A percentile compares a stretch with the other conserved stretches of the same genome.
Conservation (phyloP, 108 stramenopile genomes). For the Cyclotella distinguenda region DNA sequence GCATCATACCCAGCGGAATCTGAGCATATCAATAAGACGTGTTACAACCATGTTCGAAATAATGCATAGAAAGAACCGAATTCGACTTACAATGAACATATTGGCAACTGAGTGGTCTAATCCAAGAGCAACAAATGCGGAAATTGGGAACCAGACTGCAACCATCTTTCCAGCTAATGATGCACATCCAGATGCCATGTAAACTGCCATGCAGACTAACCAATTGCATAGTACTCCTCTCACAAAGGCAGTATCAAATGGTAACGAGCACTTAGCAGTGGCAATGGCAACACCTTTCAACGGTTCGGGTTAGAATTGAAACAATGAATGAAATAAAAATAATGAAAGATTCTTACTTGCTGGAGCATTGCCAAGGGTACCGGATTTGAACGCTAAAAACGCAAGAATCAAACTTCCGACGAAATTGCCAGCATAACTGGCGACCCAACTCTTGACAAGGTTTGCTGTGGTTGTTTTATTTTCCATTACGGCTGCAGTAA, state of each 20-base stretch:
- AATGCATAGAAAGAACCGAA: neutral
- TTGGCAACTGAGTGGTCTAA: constrained; percentile 95
- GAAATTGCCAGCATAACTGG: constrained; percentile 84
- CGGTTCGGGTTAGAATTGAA: no score
- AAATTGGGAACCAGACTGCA: constrained; percentile 91
- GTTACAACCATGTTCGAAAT: neutral
- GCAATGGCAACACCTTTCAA: constrained; percentile 63
- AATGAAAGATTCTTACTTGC: no score
- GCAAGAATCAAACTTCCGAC: constrained; percentile 82
- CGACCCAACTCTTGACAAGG: constrained; percentile 74
- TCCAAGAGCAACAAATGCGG: constrained; percentile 89
- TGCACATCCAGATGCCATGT: constrained; percentile 83
- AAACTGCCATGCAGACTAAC: constrained; percentile 95
- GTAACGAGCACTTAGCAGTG: constrained; percentile 73
- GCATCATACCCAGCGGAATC: constrained; percentile 93
- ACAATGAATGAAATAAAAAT: no score
- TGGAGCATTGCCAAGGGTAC: constrained; percentile 69
- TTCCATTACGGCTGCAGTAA: constrained; percentile 76
- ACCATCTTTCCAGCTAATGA: constrained; percentile 83
- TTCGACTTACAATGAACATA: constrained; percentile 80
- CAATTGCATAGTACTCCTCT: constrained; percentile 95
- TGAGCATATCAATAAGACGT: neutral
- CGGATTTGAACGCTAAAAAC: constrained; percentile 70
- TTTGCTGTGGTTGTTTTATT: constrained; percentile 62
- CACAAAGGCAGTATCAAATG: constrained; percentile 84